These are phyloP conservation scores for Amaranthus cruentus DNA, from an alignment of 148 eudicot species.

Conservation along the genomic window DNA sequence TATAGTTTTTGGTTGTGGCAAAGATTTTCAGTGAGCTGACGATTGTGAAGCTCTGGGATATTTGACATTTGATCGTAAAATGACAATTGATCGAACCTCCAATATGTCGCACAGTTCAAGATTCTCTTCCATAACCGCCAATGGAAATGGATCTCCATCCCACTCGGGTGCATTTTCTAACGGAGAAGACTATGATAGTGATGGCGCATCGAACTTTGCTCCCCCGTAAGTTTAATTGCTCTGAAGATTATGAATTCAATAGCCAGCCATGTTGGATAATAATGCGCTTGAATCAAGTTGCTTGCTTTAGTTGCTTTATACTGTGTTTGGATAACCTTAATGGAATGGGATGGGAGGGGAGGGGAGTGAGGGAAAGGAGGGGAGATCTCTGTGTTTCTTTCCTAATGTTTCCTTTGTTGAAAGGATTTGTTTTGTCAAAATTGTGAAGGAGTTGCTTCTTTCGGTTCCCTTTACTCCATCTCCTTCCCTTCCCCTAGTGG, in stretches of 20 bases:
- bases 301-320: too few species aligned
- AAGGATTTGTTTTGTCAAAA: too few species aligned
- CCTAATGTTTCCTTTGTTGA: too few species aligned
- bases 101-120: constrained; percentile 64
- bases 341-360: too few species aligned
- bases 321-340: too few species aligned
- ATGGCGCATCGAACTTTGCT: constrained; percentile 74
- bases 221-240: constrained; percentile 65
- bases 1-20: constrained; percentile 8
- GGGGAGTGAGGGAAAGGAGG: too few species aligned
- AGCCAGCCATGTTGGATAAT: neutral
- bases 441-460: too few species aligned
- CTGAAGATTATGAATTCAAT: neutral
- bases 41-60: constrained; percentile 6
- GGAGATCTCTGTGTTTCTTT: too few species aligned
- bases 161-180: constrained; percentile 52
- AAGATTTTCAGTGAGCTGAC: constrained; percentile 7
- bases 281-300: too few species aligned
- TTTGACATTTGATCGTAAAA: constrained; percentile 27
- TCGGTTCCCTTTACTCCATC: too few species aligned
- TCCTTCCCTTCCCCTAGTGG: neutral
- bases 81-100: constrained; percentile 54
- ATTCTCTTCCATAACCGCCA: constrained; percentile 56
- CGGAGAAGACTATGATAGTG: constrained; percentile 94
- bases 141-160: constrained; percentile 70